Conservation (phyloP, 805 yeast genomes). For the Lipomyces yamadae region DNA sequence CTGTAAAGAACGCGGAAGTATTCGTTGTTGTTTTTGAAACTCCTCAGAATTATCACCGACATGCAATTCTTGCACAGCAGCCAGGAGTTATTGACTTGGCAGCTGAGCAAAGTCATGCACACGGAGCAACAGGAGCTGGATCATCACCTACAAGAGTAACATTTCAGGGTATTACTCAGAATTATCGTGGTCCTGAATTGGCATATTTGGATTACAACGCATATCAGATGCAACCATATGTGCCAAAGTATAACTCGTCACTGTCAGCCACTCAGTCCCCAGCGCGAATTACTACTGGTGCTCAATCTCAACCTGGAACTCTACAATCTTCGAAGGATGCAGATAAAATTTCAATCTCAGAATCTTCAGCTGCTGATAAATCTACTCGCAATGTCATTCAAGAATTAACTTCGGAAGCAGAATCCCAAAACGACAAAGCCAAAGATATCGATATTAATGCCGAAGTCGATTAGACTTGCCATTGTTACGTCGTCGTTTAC, state of each 20-base stretch:
- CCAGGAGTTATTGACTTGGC: slow-evolving; percentile 2
- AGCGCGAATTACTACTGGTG: neutral
- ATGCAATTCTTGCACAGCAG: neutral
- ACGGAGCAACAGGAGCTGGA: neutral
- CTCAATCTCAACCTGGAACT: neutral
- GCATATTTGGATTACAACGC: neutral
- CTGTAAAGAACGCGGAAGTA: slow-evolving; percentile 37
- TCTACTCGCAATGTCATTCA: neutral
- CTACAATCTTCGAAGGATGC: neutral
- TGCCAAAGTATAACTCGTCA: neutral
- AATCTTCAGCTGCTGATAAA: neutral
- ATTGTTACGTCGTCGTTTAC: neutral
- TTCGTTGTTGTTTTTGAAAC: slow-evolving; percentile 33
- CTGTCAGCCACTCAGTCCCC: neutral
- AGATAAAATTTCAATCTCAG: neutral
- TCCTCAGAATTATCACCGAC: neutral
- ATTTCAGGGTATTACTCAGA: neutral
- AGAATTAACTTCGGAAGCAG: neutral
- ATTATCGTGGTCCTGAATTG: neutral
- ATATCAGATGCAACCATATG: neutral
- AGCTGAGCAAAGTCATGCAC: neutral
- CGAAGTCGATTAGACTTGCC: neutral
- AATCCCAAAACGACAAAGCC: neutral
- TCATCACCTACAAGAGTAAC: neutral
- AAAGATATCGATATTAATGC: neutral